Evolutionary conservation across 306 rosid species (phyloP), one percentile per base, ranked within the genome.

Genomic region (Lathyrus aphaca): DNA sequence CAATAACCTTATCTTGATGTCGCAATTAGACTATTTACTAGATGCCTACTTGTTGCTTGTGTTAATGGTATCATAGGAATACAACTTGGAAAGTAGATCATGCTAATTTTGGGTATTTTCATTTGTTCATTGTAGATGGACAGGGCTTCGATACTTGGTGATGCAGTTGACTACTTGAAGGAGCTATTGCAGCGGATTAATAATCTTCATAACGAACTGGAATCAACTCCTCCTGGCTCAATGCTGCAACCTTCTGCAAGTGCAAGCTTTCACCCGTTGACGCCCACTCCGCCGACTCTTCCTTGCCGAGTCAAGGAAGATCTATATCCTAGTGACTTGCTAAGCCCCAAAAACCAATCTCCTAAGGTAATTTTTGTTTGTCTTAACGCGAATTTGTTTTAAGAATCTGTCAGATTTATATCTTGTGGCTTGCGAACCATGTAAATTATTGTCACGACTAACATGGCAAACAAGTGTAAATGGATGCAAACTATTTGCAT

Each of bases 91-190:
- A 50, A 23, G 13, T 54, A 32, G 49, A 73, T n/a, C 18, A 37
- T 46, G 76, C 68, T 73, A 50, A 77, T 74, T 16, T 65, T 53
- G 60, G 68, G 30, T 66, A 61, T 30, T 68, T 61, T 53, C 15
- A 23, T 74, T 4, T 51, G 58, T 56, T 53, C 43, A 57, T 53
- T 32, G 57, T 76, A 94, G 99, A 94, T 94, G 99, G 99, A 94
- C 38, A 88, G 99, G 78, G 99, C 97, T 69, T 94, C 99, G 2
- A 94, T 94, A 59, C 97, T 94, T 42, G 99, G 99, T 66, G 99
- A 94, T 81, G 99, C 99, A 51, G 81, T 94, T 44, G 97, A 94
- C 76, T 94, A 94, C 88, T 75, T 91, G 89, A 94, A 87, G 86
- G 99, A 94, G 85, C 91, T 94, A 27, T 82, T 91, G 80, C 97